These are phyloP conservation scores for Calcarisporium arbuscula DNA, from an alignment of 2,329 filamentous ascomycete genomes.

Conservation along the genomic window DNA sequence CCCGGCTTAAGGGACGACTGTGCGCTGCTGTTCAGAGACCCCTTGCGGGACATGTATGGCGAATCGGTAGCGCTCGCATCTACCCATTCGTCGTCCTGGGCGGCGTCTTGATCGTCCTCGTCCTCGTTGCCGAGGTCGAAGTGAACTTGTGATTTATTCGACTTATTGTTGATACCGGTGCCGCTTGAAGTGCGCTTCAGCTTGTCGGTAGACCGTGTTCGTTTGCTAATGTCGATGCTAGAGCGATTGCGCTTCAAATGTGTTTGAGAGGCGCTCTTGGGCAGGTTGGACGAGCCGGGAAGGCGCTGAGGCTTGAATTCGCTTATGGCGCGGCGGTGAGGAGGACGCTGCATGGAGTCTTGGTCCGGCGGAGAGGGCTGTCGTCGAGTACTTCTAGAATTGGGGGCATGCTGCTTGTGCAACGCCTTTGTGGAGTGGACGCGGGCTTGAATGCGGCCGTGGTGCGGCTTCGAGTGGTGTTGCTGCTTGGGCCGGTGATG, in stretches of 20 bases:
- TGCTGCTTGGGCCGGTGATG: constrained; percentile 21
- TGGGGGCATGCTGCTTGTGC: constrained; percentile 33
- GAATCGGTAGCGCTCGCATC: constrained; percentile 60
- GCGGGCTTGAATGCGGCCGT: constrained; percentile 43
- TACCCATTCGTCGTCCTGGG: constrained; percentile 57
- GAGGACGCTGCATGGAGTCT: constrained; percentile 19
- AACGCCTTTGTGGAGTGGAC: constrained; percentile 46
- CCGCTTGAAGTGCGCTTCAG: constrained; percentile 49
- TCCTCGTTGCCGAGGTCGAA: constrained; percentile 54
- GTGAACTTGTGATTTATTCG: constrained; percentile 48
- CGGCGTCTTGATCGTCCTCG: constrained; percentile 30
- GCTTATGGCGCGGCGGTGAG: constrained; percentile 43
- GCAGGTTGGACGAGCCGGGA: constrained; percentile 36
- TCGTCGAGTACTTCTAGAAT: constrained; percentile 36
- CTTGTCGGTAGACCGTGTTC: constrained; percentile 43
- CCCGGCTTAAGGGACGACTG: constrained; percentile 38
- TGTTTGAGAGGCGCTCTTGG: constrained; percentile 48
- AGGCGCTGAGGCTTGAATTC: constrained; percentile 44
- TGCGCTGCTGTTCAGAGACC: constrained; percentile 43
- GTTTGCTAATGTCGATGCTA: constrained; percentile 48
- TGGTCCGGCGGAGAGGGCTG: constrained; percentile 31
- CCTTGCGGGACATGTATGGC: constrained; percentile 42
- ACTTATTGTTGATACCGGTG: constrained; percentile 36
- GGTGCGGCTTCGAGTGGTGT: constrained; percentile 28
- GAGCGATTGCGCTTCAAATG: constrained; percentile 57